A percentile compares a stretch with the other conserved stretches of the same genome.
Evolutionary conservation across 345 rosid genomes (phyloP).

Genomic region (Combretum micranthum): DNA sequence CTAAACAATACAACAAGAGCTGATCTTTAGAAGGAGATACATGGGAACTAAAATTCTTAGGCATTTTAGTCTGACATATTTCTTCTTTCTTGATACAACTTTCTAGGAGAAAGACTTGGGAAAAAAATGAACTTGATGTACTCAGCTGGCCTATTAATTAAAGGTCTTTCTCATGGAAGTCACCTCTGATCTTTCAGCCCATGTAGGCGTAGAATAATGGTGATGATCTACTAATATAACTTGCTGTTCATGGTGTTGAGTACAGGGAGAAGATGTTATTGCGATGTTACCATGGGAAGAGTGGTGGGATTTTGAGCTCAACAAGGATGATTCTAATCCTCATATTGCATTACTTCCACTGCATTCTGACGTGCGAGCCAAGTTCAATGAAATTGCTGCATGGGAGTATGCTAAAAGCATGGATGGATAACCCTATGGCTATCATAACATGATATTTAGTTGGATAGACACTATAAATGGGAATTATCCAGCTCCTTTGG

Average conservation of each 20-base stretch:
- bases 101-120: too few species aligned
- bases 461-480: conserved; percentile 90
- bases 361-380: conserved; percentile 80
- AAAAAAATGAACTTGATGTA: too few species aligned
- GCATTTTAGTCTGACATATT: too few species aligned
- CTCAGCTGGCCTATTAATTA: too few species aligned
- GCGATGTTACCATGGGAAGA: conserved; percentile 91
- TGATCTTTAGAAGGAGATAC: too few species aligned
- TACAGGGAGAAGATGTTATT: conserved; percentile 82
- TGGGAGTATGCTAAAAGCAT: conserved; percentile 95
- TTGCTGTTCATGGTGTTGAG: neutral
- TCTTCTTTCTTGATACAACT: too few species aligned
- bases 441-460: conserved; percentile 97
- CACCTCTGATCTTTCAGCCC: neutral
- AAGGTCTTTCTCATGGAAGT: too few species aligned
- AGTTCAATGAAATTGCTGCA: too few species aligned
- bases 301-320: conserved; percentile 98
- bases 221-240: neutral
- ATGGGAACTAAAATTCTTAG: too few species aligned
- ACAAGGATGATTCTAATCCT: conserved; percentile 80
- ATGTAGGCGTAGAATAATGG: neutral
- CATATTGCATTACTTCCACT: conserved; percentile 90
- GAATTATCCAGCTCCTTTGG: conserved; percentile 93
- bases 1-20: too few species aligned
- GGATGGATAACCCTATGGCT: conserved; percentile 88